These are phyloP conservation scores for Hansenula sp. DNA, from an alignment of 1,139 yeast species.

Conservation along the genomic window DNA sequence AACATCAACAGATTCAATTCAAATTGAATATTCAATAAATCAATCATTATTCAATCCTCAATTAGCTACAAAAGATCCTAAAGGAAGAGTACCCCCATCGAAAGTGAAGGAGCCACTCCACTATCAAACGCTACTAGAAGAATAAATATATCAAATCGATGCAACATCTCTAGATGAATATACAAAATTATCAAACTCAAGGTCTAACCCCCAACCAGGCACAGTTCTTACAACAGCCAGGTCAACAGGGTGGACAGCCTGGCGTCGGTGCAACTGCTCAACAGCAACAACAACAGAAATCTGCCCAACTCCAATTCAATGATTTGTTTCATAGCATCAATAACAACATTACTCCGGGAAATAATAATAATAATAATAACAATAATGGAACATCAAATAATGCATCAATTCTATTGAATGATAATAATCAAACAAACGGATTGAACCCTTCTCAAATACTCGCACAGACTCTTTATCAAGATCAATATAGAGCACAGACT, in stretches of 20 bases:
- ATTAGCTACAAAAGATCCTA: no score
- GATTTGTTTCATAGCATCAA: constrained; percentile 28
- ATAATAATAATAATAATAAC: constrained; percentile 2
- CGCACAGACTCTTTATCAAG: constrained; percentile 36
- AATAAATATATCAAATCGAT: no score
- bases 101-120: no score
- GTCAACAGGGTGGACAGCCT: constrained; percentile 14
- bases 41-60: no score
- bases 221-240: constrained; percentile 10
- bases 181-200: constrained; percentile 18
- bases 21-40: no score
- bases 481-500: constrained; percentile 25
- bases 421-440: not conserved
- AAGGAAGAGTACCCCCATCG: no score
- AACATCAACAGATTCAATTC: no score
- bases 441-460: constrained; percentile 29
- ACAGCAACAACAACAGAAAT: constrained; percentile 13
- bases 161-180: constrained; percentile 18
- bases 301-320: constrained; percentile 22
- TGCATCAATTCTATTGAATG: constrained; percentile 1
- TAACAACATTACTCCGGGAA: constrained; percentile 11
- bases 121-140: no score
- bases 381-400: not conserved
- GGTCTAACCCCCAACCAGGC: constrained; percentile 2
- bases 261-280: no score